Evolutionary conservation across 768 basidiomycete species (phyloP).

Genomic region (Cystofilobasidium bisporidii): DNA sequence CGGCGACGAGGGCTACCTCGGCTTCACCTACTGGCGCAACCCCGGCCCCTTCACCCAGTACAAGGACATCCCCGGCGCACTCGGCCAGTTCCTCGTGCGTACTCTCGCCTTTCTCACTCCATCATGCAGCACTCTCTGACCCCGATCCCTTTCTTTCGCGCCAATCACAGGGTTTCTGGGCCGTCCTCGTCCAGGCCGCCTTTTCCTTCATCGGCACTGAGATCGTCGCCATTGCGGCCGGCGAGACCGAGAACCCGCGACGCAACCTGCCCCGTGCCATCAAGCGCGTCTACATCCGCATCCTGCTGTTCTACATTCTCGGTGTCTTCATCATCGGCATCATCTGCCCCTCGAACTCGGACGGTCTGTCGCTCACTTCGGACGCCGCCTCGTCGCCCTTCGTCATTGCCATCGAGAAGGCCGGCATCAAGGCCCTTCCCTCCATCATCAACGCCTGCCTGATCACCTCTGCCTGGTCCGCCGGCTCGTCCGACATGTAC

Average conservation of each 20-base stretch:
- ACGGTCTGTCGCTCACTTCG: conserved; percentile 49
- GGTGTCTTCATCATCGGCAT: conserved; percentile 70
- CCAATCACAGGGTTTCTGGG: conserved; percentile 57
- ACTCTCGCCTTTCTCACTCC: too few species aligned
- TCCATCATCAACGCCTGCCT: conserved; percentile 48
- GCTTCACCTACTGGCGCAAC: conserved; percentile 75
- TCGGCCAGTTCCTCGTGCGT: conserved; percentile 65
- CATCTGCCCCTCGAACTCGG: conserved; percentile 40
- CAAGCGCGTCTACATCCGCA: conserved; percentile 59
- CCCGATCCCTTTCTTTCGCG: too few species aligned
- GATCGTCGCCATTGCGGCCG: conserved; percentile 57
- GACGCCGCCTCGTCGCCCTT: conserved; percentile 73
- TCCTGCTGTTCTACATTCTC: conserved; percentile 56
- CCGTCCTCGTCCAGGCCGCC: conserved; percentile 71
- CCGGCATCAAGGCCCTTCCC: conserved; percentile 80
- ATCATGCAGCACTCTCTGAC: too few species aligned
- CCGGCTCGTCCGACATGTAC: conserved; percentile 79
- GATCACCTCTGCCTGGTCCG: conserved; percentile 88
- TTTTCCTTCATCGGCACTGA: conserved; percentile 90
- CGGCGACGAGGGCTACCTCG: conserved; percentile 50
- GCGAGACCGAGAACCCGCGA: conserved; percentile 43
- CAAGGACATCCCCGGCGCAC: conserved; percentile 49
- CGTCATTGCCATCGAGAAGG: conserved; percentile 63
- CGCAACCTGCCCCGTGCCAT: conserved; percentile 60
- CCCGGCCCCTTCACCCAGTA: conserved; percentile 81